Percentiles rank a stretch among this genome's conserved stretches.
phyloP scores from a whole-genome alignment of 805 yeast species.

The Torulaspora maleeae region DNA sequence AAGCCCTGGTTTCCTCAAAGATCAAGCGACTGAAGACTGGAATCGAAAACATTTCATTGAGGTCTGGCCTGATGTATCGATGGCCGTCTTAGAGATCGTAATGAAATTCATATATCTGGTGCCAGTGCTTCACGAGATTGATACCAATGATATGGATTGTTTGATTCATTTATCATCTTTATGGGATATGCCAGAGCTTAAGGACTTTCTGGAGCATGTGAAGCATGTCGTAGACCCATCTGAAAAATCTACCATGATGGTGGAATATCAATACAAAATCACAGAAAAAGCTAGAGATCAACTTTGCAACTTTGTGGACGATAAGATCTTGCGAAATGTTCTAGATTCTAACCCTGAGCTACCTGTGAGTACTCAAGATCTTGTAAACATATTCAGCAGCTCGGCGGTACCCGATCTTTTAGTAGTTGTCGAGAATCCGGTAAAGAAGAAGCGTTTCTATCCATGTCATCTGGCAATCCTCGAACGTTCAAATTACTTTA shows the following conservation, averaged over 20 bases:
- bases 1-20: conserved; percentile 30
- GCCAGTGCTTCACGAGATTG: conserved; percentile 40
- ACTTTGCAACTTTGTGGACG: conserved; percentile 23
- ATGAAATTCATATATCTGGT: conserved; percentile 37
- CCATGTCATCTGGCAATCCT: conserved; percentile 64
- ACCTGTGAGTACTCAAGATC: background rate
- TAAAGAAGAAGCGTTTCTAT: conserved; percentile 37
- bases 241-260: conserved; percentile 33
- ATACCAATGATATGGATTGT: conserved; percentile 26
- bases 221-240: conserved; percentile 29
- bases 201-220: conserved; percentile 34
- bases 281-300: conserved; percentile 30
- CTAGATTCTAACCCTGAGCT: background rate
- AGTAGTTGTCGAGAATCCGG: conserved; percentile 35
- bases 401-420: conserved; percentile 46
- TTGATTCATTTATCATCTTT: conserved; percentile 35
- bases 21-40: conserved; percentile 28
- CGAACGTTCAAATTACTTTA: conserved; percentile 58
- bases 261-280: conserved; percentile 33
- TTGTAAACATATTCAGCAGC: background rate
- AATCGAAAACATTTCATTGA: conserved; percentile 15
- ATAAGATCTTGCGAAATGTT: conserved; percentile 18
- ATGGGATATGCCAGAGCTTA: conserved; percentile 38
- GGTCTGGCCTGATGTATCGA: conserved; percentile 18
- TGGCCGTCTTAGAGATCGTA: conserved; percentile 22